Evolutionary conservation across 2,329 filamentous ascomycete species (phyloP).

Genomic region (Fusarium sp.): DNA sequence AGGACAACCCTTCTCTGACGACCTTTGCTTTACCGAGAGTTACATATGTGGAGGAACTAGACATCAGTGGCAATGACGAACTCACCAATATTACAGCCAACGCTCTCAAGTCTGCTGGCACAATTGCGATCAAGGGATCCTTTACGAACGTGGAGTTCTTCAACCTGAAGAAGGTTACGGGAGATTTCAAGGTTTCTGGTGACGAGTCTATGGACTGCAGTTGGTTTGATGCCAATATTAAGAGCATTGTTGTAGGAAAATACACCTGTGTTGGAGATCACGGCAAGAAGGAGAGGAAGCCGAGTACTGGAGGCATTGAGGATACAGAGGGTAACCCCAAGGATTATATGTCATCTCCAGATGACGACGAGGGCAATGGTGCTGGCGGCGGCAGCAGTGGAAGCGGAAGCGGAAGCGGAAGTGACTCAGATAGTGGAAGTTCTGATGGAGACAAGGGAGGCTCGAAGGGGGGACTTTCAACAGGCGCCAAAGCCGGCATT

Average conservation of each 20-base stretch:
- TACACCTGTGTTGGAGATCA: conserved; percentile 44
- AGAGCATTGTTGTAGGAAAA: conserved; percentile 43
- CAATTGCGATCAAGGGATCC: conserved; percentile 41
- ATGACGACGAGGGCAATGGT: not conserved
- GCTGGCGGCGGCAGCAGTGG: not conserved
- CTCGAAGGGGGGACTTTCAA: conserved; percentile 36
- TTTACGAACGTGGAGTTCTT: conserved; percentile 47
- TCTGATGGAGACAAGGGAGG: conserved; percentile 5
- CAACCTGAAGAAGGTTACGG: conserved; percentile 41
- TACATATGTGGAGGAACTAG: conserved; percentile 38
- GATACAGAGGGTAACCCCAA: conserved; percentile 43
- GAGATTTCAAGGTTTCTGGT: conserved; percentile 44
- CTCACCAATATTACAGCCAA: conserved; percentile 46
- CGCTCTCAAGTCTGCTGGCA: conserved; percentile 43
- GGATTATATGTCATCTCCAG: conserved; percentile 41
- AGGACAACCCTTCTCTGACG: conserved; percentile 40
- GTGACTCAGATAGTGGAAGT: not conserved
- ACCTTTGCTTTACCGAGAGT: conserved; percentile 43
- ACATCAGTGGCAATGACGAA: conserved; percentile 39
- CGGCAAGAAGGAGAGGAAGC: conserved; percentile 41
- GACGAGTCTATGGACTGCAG: conserved; percentile 47
- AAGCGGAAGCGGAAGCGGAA: not conserved
- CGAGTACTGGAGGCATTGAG: conserved; percentile 46
- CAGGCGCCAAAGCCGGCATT: conserved; percentile 42
- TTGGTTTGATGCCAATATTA: conserved; percentile 47